Evolutionary conservation across 352 stramenopile species (phyloP).

Genomic region (Pythium apleroticum): DNA sequence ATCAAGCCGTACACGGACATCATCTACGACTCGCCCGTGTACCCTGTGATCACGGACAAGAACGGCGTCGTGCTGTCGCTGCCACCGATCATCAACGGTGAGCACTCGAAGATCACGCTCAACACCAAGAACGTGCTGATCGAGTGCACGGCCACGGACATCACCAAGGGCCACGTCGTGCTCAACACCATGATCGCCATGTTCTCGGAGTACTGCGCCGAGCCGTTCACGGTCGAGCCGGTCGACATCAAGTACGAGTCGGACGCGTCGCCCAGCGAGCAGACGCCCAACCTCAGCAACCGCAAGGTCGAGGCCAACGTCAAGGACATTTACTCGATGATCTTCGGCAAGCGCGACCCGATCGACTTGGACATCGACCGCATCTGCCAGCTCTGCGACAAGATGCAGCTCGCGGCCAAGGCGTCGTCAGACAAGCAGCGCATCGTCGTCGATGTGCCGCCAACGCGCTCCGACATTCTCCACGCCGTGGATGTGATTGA

Average conservation of each 20-base stretch:
- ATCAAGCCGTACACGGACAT: conserved; percentile 99
- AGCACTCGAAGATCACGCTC: conserved; percentile 96
- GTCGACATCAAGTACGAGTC: conserved; percentile 97
- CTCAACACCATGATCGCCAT: conserved; percentile 99
- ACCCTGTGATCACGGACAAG: conserved; percentile 97
- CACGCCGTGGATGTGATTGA: conserved; percentile 99
- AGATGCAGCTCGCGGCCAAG: conserved; percentile 97
- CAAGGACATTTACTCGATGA: conserved; percentile 88
- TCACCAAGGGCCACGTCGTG: conserved; percentile 99
- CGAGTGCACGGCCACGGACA: conserved; percentile 99
- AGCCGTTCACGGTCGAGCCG: conserved; percentile 96
- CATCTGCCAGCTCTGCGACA: conserved; percentile 94
- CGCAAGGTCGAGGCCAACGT: conserved; percentile 83
- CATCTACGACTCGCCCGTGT: conserved; percentile 98
- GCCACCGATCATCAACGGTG: conserved; percentile 99
- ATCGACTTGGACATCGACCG: conserved; percentile 83
- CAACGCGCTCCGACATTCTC: conserved; percentile 98
- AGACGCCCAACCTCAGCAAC: conserved; percentile 93
- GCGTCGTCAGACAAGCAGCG: conserved; percentile 54
- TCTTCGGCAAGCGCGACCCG: conserved; percentile 77
- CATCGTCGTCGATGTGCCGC: conserved; percentile 94
- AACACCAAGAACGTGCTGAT: conserved; percentile 99
- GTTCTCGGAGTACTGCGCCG: conserved; percentile 98
- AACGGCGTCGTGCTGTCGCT: conserved; percentile 96
- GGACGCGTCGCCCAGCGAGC: conserved; percentile 62